A percentile compares a stretch with the other conserved stretches of the same genome.
These are phyloP conservation scores for Ophiostoma montium DNA, from an alignment of 2,329 filamentous ascomycete species.

Conservation along the genomic window DNA sequence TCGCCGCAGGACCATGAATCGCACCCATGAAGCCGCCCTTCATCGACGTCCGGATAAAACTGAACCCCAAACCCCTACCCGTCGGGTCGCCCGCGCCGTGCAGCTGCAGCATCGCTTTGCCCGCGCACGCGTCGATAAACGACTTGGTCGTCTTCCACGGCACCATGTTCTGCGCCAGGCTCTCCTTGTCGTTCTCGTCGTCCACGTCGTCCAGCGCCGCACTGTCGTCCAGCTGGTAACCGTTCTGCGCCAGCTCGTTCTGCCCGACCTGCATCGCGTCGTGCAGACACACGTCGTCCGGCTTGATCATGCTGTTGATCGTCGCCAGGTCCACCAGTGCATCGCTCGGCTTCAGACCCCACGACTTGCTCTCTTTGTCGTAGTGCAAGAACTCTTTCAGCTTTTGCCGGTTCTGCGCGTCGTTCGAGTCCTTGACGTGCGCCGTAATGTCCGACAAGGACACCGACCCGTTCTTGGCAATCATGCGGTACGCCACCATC, in stretches of 20 bases:
- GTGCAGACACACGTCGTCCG: conserved; percentile 86
- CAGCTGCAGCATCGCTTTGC: conserved; percentile 92
- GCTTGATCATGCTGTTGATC: conserved; percentile 79
- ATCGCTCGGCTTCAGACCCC: conserved; percentile 64
- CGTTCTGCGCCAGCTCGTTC: conserved; percentile 80
- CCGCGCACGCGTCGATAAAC: conserved; percentile 82
- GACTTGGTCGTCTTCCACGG: conserved; percentile 97
- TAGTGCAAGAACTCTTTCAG: conserved; percentile 93
- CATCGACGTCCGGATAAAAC: conserved; percentile 96
- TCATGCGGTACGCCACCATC: conserved; percentile 86
- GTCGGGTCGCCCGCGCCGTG: conserved; percentile 93
- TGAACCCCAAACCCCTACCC: conserved; percentile 84
- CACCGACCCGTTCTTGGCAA: conserved; percentile 59
- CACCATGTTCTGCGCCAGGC: conserved; percentile 75
- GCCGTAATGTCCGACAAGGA: conserved; percentile 75
- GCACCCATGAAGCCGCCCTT: conserved; percentile 89
- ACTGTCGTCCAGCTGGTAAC: conserved; percentile 53
- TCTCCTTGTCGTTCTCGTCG: conserved; percentile 52
- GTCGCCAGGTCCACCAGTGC: conserved; percentile 64
- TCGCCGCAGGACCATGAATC: conserved; percentile 49
- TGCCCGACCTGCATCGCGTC: conserved; percentile 95
- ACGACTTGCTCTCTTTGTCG: conserved; percentile 75
- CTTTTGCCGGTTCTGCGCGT: conserved; percentile 91
- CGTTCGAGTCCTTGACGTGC: conserved; percentile 84
- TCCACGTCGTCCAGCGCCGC: conserved; percentile 52